Base-by-base conservation (phyloP, 2,329 filamentous ascomycete genomes). In the Fusarium keratoplasticum region DNA sequence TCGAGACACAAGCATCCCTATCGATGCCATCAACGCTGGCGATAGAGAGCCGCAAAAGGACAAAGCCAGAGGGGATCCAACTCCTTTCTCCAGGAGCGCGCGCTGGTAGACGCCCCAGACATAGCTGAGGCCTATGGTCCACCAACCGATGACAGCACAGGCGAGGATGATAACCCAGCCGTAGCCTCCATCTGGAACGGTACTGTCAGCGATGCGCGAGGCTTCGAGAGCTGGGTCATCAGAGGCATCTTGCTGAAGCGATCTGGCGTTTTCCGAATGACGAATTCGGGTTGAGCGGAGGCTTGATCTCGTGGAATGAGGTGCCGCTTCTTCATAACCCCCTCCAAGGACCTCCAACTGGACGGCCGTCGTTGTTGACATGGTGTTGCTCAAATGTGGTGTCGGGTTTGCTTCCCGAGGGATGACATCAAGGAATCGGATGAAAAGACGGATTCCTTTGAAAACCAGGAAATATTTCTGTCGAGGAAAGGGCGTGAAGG, bases 101-200 rank as follows among this genome's bases (percentile, higher is more conserved):
- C 84, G 84, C 77, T 92, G 90, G 16, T 91, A 82, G 0, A 92
- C 85, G 7, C 90, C 90, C 89, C 90, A 92, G 69, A 84, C 86
- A 72, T 90, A 90, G 9, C 83, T 84, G 1, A 86, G 87, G 31
- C 89, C 90, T n/a, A 87, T 86, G 58, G 87, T 86, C 88, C 87
- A 90, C 82, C 88, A 80, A 0, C 76, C 61, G 0, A 81, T 69
- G 8, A 76, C 40, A 5, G 77, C 73, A 16, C 79, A 80, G 29
- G 72, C 76, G 1, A 59, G 31, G 2, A 80, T 70, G 0, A 80
- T 76, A 4, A 76, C 73, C 79, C 79, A 80, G 2, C 78, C 79
- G 29, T 77, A 73, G 2, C 79, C 79, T 4, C 79, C 79, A n/a
- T 80, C 79, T 0, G 79, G 79, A 1, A 77, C 76, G 0, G 64